Conservation (phyloP, 2,329 filamentous ascomycete species). For the Mycosphaerella sp. region DNA sequence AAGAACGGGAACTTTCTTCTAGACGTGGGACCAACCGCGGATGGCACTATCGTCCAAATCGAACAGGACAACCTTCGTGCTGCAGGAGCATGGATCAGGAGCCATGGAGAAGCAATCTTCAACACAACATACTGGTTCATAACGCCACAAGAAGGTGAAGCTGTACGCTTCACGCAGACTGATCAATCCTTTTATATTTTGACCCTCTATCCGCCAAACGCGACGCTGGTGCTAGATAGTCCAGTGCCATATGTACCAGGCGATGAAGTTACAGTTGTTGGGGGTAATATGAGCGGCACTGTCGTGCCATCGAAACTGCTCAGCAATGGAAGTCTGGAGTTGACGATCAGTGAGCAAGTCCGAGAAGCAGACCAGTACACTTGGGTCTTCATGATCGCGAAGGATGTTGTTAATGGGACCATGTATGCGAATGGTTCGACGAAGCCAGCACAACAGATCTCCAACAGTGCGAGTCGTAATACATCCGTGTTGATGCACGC, state of each 20-base stretch:
- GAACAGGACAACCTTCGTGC: slow-evolving; percentile 46
- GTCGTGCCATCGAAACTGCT: slow-evolving; percentile 27
- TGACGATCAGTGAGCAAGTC: slow-evolving; percentile 34
- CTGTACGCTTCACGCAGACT: slow-evolving; percentile 49
- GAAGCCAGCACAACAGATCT: slow-evolving; percentile 4
- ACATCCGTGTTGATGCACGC: background rate
- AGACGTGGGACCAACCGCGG: slow-evolving; percentile 44
- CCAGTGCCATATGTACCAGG: slow-evolving; percentile 45
- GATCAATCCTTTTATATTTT: slow-evolving; percentile 50
- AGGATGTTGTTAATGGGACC: slow-evolving; percentile 1
- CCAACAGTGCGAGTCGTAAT: background rate
- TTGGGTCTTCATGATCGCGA: slow-evolving; percentile 42
- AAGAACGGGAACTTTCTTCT: slow-evolving; percentile 33
- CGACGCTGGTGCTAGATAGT: slow-evolving; percentile 38
- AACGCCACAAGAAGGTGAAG: slow-evolving; percentile 40
- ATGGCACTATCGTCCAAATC: slow-evolving; percentile 49
- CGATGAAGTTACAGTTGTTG: slow-evolving; percentile 45
- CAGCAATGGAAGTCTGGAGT: slow-evolving; percentile 30
- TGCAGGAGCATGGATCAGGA: slow-evolving; percentile 51
- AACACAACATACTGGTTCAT: slow-evolving; percentile 53
- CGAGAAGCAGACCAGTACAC: slow-evolving; percentile 36
- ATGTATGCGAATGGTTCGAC: background rate
- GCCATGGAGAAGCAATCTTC: slow-evolving; percentile 51
- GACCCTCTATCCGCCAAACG: slow-evolving; percentile 41
- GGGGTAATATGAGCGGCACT: slow-evolving; percentile 30